Evolutionary conservation across 2,329 filamentous ascomycete genomes (phyloP), one percentile per base, ranked within the genome.

Genomic region (Calonectria fujianensis): DNA sequence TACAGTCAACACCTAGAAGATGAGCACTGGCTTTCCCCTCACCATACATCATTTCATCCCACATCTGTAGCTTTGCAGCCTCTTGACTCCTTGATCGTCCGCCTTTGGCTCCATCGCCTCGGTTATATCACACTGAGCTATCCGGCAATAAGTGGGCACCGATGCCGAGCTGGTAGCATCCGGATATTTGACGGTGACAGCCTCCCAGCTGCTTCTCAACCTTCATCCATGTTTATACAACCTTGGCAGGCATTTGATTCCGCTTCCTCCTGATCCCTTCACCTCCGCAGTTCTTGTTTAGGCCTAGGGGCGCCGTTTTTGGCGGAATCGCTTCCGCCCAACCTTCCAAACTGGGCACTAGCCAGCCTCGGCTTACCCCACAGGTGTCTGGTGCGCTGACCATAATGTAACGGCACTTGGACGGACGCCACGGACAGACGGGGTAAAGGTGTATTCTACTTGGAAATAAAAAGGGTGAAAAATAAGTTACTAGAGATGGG

Each of bases 271-370:
- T 64, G 16, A 32, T 32, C 29, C 24, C 4, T 16, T 24, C 29
- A 24, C 37, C 20, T 18, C 7, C 51, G 35, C 16, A 35, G 37
- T 29, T 27, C 59, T 52, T 45, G 29, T 32, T 31, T 32, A 8
- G 27, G 37, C 5, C 16, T 41, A 48, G 48, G 31, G 48, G 37
- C 68, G 24, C 68, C 68, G 68, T 70, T 67, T 67, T 48, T 41
- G 32, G 54, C 76, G 78, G 78, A 80, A 80, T 70, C 48, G 5
- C 52, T 80, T 79, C 78, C 78, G 78, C 71, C n/a, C 20, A 59
- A 76, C 69, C 57, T 77, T 59, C 76, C 73, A 51, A 41, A 57
- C 57, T 66, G 63, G 66, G 70, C 9, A 18, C 50, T 54, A 29
- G 51, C 63, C 63, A 65, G 72, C 76, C 75, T 79, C 69, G 73